Conservation (phyloP, 1,284 basidiomycete species). For the Malassezia japonica region DNA sequence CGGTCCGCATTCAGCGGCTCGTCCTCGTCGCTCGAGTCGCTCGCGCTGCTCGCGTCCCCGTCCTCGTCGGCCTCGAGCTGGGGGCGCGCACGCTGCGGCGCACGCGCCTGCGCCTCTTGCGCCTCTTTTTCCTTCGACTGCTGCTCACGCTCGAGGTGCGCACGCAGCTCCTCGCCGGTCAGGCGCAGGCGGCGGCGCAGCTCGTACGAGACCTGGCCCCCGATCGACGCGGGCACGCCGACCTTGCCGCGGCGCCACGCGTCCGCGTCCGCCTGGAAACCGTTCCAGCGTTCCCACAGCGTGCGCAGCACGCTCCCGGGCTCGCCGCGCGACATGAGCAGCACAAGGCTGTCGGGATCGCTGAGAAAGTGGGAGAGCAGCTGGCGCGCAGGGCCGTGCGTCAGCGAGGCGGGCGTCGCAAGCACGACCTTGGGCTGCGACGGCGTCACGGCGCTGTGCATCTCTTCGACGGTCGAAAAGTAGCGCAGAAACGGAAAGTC, state of each 20-base stretch:
- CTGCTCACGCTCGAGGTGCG: conserved; percentile 66
- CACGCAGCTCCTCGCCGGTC: conserved; percentile 63
- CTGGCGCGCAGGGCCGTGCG: conserved; percentile 78
- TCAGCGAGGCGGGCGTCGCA: conserved; percentile 80
- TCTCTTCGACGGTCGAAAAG: conserved; percentile 69
- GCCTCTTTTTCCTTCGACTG: conserved; percentile 73
- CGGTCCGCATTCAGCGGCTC: conserved; percentile 59
- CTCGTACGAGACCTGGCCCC: conserved; percentile 46
- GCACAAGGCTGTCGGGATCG: conserved; percentile 52
- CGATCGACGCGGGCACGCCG: conserved; percentile 58
- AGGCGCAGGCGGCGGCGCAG: conserved; percentile 66
- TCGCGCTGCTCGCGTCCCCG: conserved; percentile 46
- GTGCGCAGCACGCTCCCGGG: conserved; percentile 67
- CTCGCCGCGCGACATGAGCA: conserved; percentile 54
- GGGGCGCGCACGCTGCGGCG: conserved; percentile 60
- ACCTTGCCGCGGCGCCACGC: conserved; percentile 76
- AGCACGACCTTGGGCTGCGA: conserved; percentile 72
- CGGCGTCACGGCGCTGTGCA: conserved; percentile 70
- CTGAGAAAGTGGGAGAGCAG: conserved; percentile 78
- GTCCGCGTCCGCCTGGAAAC: conserved; percentile 64
- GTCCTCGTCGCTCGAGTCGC: conserved; percentile 55
- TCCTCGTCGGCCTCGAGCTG: conserved; percentile 69
- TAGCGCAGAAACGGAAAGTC: conserved; percentile 63
- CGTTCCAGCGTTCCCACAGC: conserved; percentile 79
- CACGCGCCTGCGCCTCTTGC: conserved; percentile 72